A percentile compares a stretch with the other conserved stretches of the same genome.
Evolutionary conservation across 257 asterid genomes (phyloP).

Genomic region (Ilex asprella): DNA sequence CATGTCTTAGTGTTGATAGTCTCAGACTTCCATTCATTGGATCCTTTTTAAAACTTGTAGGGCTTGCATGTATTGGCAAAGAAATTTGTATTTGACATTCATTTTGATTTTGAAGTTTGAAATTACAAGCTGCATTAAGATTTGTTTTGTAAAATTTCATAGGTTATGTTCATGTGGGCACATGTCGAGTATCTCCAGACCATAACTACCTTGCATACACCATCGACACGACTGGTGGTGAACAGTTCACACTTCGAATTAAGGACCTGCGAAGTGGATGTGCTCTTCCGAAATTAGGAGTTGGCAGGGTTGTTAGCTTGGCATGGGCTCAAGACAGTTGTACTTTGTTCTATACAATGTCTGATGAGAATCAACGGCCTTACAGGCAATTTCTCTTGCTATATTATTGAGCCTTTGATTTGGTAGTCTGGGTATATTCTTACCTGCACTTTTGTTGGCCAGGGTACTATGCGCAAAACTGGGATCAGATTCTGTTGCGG

Average conservation of each 20-base stretch:
- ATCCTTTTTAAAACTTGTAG: too few species aligned
- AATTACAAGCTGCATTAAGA: too few species aligned
- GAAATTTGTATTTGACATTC: too few species aligned
- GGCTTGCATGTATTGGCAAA: too few species aligned
- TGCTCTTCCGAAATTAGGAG: slow-evolving; percentile 36
- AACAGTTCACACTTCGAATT: slow-evolving; percentile 67
- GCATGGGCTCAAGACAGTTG: slow-evolving; percentile 82
- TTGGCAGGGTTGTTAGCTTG: slow-evolving; percentile 77
- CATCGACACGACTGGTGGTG: slow-evolving; percentile 63
- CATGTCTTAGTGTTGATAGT: too few species aligned
- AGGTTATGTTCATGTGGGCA: slow-evolving; percentile 96
- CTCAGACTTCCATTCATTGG: too few species aligned
- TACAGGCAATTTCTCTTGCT: slow-evolving; percentile 50
- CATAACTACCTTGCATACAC: slow-evolving; percentile 78
- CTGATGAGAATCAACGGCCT: slow-evolving; percentile 82
- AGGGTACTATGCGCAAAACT: slow-evolving; percentile 62
- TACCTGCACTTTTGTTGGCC: slow-evolving; percentile 22
- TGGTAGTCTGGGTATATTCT: slow-evolving; percentile 14
- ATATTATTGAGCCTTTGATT: slow-evolving; percentile 10
- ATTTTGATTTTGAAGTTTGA: too few species aligned
- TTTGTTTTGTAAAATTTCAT: slow-evolving; percentile 14
- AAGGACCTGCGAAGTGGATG: slow-evolving; percentile 53
- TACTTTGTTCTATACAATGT: slow-evolving; percentile 69
- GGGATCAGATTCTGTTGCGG: slow-evolving; percentile 47
- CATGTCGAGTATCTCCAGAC: slow-evolving; percentile 92